A percentile compares a stretch with the other conserved stretches of the same genome.
Conservation (phyloP, 2,329 filamentous ascomycete genomes). For the Dactylonectria estremocensis region DNA sequence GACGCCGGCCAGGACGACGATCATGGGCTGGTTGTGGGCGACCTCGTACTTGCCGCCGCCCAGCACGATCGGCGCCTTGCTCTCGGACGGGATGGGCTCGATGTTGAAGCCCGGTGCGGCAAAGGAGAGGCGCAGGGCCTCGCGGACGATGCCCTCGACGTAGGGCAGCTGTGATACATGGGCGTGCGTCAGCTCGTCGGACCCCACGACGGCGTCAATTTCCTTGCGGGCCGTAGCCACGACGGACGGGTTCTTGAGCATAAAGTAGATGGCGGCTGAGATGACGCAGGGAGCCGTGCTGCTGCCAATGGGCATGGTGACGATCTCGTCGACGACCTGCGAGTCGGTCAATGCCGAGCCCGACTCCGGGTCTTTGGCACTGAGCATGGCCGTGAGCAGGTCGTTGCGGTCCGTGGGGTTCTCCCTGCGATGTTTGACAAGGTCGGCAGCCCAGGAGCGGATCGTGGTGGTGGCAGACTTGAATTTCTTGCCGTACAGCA, state of each 20-base stretch:
- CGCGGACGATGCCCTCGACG: slow-evolving; percentile 67
- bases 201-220: slow-evolving; percentile 66
- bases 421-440: slow-evolving; percentile 70
- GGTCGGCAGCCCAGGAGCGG: slow-evolving; percentile 68
- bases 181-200: slow-evolving; percentile 59
- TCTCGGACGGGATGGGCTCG: slow-evolving; percentile 59
- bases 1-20: slow-evolving; percentile 65
- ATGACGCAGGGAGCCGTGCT: slow-evolving; percentile 65
- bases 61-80: slow-evolving; percentile 63
- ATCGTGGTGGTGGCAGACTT: slow-evolving; percentile 67
- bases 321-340: slow-evolving; percentile 77
- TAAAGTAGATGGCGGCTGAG: slow-evolving; percentile 63
- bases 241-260: slow-evolving; percentile 65
- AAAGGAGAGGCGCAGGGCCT: slow-evolving; percentile 68
- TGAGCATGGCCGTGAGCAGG: slow-evolving; percentile 72
- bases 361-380: slow-evolving; percentile 73
- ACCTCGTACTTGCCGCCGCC: slow-evolving; percentile 65
- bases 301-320: slow-evolving; percentile 75
- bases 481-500: slow-evolving; percentile 68
- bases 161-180: slow-evolving; percentile 68
- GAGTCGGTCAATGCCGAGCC: slow-evolving; percentile 70
- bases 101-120: slow-evolving; percentile 71
- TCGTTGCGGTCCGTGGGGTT: slow-evolving; percentile 72
- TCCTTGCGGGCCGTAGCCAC: slow-evolving; percentile 67
- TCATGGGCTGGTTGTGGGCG: slow-evolving; percentile 64